phyloP scores from a whole-genome alignment of 2,329 filamentous ascomycete genomes.

The Fusarium newnesense region DNA sequence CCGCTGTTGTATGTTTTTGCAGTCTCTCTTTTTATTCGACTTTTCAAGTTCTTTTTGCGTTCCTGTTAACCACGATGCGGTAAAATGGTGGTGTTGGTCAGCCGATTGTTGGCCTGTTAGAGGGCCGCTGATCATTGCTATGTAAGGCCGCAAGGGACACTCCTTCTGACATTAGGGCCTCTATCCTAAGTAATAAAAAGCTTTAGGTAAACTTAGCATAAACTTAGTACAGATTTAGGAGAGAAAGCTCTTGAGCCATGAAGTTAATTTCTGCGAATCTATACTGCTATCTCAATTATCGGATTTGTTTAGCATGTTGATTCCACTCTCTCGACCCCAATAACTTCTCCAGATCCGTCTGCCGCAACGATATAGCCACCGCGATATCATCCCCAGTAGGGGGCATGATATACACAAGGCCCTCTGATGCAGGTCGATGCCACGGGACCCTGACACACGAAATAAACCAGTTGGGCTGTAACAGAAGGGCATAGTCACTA shows the following conservation, averaged over 20 bases:
- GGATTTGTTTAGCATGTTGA: background rate
- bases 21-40: background rate
- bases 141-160: no score
- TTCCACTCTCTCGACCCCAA: background rate
- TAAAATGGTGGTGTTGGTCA: background rate
- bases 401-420: background rate
- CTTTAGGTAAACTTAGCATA: no score
- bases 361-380: background rate
- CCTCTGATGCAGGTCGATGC: background rate
- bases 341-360: background rate
- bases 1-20: background rate
- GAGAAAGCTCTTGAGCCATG: no score
- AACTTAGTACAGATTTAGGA: no score
- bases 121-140: no score
- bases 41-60: background rate
- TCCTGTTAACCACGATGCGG: background rate
- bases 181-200: no score
- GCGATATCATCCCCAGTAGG: background rate
- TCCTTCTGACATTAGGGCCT: no score
- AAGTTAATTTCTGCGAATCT: no score
- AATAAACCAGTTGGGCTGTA: background rate
- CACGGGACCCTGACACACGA: background rate
- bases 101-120: background rate
- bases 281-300: background rate
- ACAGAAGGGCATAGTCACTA: no score